phyloP scores from a whole-genome alignment of 305 asterid species.

The Plantago lanceolata region DNA sequence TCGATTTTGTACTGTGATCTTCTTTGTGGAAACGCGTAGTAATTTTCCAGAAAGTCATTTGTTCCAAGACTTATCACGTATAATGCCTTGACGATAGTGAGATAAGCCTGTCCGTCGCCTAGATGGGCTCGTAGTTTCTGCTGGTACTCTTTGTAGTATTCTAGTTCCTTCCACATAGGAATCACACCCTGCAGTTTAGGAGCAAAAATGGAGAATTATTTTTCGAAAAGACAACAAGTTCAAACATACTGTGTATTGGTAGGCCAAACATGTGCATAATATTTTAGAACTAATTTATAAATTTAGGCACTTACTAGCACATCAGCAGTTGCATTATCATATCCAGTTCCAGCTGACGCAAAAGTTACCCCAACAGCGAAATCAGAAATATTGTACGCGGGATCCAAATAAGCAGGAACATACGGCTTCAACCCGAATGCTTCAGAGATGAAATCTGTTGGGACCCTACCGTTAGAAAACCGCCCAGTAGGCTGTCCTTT shows the following conservation, averaged over 20 bases:
- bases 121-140: conserved; percentile 37
- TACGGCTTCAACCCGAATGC: conserved; percentile 55
- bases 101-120: conserved; percentile 42
- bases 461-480: conserved; percentile 66
- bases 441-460: conserved; percentile 76
- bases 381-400: conserved; percentile 58
- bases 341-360: conserved; percentile 92
- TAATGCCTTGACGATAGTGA: conserved; percentile 40
- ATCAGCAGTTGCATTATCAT: conserved; percentile 69
- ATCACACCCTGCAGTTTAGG: conserved; percentile 53
- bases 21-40: conserved; percentile 43
- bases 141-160: conserved; percentile 75
- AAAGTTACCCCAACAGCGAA: conserved; percentile 75
- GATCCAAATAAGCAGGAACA: conserved; percentile 81
- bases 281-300: too few relatives aligned
- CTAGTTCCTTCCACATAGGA: conserved; percentile 76
- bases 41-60: conserved; percentile 78
- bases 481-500: conserved; percentile 73
- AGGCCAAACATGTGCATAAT: too few relatives aligned
- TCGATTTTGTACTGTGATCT: conserved; percentile 49
- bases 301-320: conserved; percentile 47
- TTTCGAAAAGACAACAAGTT: neutral
- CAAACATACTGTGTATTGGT: too few relatives aligned
- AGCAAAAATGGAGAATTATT: neutral
- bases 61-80: conserved; percentile 70